Base-by-base conservation (phyloP, 768 basidiomycete species). In the Trametes gibbosa region DNA sequence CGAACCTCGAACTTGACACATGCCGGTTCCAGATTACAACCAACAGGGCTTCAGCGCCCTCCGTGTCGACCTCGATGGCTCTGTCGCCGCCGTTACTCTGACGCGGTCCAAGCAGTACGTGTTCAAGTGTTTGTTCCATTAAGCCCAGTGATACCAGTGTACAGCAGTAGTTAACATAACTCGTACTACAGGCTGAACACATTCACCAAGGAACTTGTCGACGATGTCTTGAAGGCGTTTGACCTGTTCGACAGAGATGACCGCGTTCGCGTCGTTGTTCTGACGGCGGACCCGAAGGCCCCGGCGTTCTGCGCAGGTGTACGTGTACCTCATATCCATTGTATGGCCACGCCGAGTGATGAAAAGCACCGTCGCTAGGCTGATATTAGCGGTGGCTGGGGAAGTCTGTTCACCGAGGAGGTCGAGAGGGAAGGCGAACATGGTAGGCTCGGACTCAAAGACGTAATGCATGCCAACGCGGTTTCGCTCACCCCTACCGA, bases 301-400 rank as follows among this genome's bases (percentile, higher is more conserved):
- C 74, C 79, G 19, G 82, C 81, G 0, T 85, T 74, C 62, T 84
- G 84, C 63, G 77, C 83, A 21, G 84, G 84, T 1, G 83, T 83
- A 70, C 21, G 79, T 59, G 41, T 39, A 4, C 19, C 7, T 29
- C 2, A 14, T 21, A 34, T 14, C 24, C 25, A 29, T 25, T 1
- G 6, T 23, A 16, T 21, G 45, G 3, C 3, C 27, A 17, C 23
- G 51, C 29, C n/a, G 24, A 7, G 14, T 27, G 21, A 8, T 54
- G 23, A 24, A 40, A 9, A 43, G 6, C 13, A n/a, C 32, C 24
- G 10, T 57, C 6, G 8, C 5, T 34, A 84, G 82, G 82, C 81
- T 5, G 82, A 84, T 56, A 70, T 83, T 29, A 73, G 76, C 5
- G 67, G 66, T 3, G 81, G 83, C 14, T 84, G 83, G 82, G 69